phyloP scores from a whole-genome alignment of 106 monocot species.

The Platanthera zijinensis region DNA sequence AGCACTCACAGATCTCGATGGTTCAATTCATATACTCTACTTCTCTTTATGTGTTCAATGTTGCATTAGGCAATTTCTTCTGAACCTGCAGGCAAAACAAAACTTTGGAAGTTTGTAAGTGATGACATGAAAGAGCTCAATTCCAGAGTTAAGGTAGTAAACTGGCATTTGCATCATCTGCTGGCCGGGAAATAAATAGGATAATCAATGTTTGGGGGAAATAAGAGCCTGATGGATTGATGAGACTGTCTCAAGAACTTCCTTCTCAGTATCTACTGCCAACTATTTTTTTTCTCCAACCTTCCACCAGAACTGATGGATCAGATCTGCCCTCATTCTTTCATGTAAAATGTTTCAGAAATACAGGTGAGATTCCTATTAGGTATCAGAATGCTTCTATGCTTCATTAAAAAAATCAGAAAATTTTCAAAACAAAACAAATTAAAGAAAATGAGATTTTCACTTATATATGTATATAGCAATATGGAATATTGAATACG shows the following conservation, averaged over 20 bases:
- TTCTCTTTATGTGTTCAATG: background rate
- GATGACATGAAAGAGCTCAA: constrained; percentile 9
- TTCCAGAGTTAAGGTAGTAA: constrained; percentile 10
- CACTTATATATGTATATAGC: too few relatives aligned
- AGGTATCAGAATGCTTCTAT: background rate
- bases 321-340: background rate
- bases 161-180: background rate
- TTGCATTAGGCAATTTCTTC: background rate
- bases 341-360: background rate
- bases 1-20: background rate
- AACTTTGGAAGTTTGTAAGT: constrained; percentile 15
- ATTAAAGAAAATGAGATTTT: too few relatives aligned
- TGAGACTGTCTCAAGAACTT: background rate
- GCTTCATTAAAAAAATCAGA: background rate
- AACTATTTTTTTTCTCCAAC: background rate
- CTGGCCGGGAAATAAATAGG: constrained; percentile 10
- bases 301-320: background rate
- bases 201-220: background rate
- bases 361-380: background rate
- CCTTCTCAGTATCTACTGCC: background rate
- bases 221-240: background rate
- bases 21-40: background rate
- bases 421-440: too few relatives aligned
- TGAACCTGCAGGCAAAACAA: constrained; percentile 21
- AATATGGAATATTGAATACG: too few relatives aligned